Percentiles rank a stretch among this genome's conserved stretches.
Evolutionary conservation across 1,139 yeast genomes (phyloP).

Genomic region (Sugiyamaella sp.): DNA sequence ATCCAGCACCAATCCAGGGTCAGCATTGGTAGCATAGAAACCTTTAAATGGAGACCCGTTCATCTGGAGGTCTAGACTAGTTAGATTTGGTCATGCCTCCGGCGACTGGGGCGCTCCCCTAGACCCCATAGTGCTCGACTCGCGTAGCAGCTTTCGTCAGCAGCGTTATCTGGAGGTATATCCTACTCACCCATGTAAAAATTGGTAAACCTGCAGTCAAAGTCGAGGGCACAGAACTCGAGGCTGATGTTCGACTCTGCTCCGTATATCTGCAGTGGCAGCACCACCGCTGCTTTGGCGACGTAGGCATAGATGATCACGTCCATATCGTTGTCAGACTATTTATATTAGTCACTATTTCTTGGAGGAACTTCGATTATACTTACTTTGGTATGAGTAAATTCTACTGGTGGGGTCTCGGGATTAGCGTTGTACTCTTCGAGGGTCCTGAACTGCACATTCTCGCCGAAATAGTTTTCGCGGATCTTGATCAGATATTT

Average conservation of each 20-base stretch:
- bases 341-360: slow-evolving; percentile 24
- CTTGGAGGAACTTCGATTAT: background rate
- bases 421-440: slow-evolving; percentile 66
- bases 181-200: slow-evolving; percentile 82
- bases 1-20: slow-evolving; percentile 34
- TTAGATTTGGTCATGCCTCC: too few species aligned
- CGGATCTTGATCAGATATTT: slow-evolving; percentile 75
- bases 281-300: slow-evolving; percentile 64
- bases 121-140: too few species aligned
- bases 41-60: slow-evolving; percentile 45
- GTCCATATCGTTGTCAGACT: slow-evolving; percentile 75
- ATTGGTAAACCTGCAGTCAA: slow-evolving; percentile 84
- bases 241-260: slow-evolving; percentile 64
- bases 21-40: slow-evolving; percentile 27
- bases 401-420: slow-evolving; percentile 18
- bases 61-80: slow-evolving; percentile 45
- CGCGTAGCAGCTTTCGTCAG: background rate
- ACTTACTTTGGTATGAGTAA: slow-evolving; percentile 29
- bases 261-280: slow-evolving; percentile 76
- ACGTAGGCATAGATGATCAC: slow-evolving; percentile 72
- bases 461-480: slow-evolving; percentile 90
- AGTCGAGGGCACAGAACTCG: slow-evolving; percentile 65
- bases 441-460: slow-evolving; percentile 77
- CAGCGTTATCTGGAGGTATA: slow-evolving; percentile 5
- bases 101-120: too few species aligned